phyloP scores from a whole-genome alignment of 2,329 filamentous ascomycete genomes.

The Penicillium sp. region DNA sequence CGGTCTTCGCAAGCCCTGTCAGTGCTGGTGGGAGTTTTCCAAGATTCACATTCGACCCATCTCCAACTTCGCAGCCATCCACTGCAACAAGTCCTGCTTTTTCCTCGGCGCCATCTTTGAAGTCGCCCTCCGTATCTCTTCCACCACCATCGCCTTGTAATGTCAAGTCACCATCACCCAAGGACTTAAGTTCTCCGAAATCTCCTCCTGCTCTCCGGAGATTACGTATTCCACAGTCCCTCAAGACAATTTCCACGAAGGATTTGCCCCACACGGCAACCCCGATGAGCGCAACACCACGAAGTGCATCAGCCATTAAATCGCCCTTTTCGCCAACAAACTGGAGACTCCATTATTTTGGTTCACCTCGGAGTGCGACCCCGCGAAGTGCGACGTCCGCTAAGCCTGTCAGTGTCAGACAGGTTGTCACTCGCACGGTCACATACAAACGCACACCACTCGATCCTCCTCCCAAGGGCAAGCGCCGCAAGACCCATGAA shows the following conservation, averaged over 20 bases:
- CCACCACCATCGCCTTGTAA: slow-evolving; percentile 50
- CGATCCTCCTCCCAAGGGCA: slow-evolving; percentile 88
- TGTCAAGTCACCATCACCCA: not conserved
- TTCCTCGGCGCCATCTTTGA: slow-evolving; percentile 37
- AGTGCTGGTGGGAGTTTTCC: slow-evolving; percentile 60
- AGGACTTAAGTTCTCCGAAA: not conserved
- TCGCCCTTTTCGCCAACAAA: slow-evolving; percentile 85
- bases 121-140: slow-evolving; percentile 57
- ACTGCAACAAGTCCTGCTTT: slow-evolving; percentile 44
- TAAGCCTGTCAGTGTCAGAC: slow-evolving; percentile 72
- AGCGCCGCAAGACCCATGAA: slow-evolving; percentile 70
- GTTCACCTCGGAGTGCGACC: slow-evolving; percentile 63
- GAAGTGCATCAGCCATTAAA: slow-evolving; percentile 58
- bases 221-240: slow-evolving; percentile 71
- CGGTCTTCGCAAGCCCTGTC: slow-evolving; percentile 65
- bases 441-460: slow-evolving; percentile 79
- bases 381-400: slow-evolving; percentile 37
- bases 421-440: slow-evolving; percentile 92
- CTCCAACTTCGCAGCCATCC: slow-evolving; percentile 44
- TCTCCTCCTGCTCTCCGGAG: not conserved
- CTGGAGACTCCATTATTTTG: slow-evolving; percentile 71
- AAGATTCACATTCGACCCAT: slow-evolving; percentile 42
- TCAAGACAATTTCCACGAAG: not conserved
- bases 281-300: slow-evolving; percentile 64
- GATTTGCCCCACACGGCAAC: slow-evolving; percentile 55